phyloP scores from a whole-genome alignment of 805 yeast genomes.

The Naumovozyma baii region DNA sequence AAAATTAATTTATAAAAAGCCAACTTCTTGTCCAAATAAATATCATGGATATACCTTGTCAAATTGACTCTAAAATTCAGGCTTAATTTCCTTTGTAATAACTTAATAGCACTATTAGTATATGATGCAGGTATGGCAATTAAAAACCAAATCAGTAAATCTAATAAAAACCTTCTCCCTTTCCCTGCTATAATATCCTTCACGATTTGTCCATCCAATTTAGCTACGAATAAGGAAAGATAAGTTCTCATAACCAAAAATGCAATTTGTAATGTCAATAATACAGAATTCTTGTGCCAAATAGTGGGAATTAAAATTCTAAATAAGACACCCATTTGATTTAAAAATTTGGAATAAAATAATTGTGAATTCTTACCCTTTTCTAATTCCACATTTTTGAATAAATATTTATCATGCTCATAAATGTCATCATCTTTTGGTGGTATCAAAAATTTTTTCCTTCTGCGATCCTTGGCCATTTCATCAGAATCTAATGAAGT shows the following conservation, averaged over 20 bases:
- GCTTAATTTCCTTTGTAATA: conserved; percentile 63
- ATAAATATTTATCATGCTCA: conserved; percentile 28
- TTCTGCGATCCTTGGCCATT: conserved; percentile 4
- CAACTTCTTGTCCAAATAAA: conserved; percentile 71
- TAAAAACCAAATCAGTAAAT: conserved; percentile 75
- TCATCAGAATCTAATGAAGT: conserved; percentile 5
- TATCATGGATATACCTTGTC: conserved; percentile 79
- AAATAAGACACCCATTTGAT: conserved; percentile 69
- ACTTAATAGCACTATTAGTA: conserved; percentile 83
- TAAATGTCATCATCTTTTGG: conserved; percentile 24
- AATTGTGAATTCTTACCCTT: conserved; percentile 20
- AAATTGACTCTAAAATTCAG: conserved; percentile 77
- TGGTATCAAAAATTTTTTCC: conserved; percentile 23
- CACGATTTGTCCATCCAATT: conserved; percentile 85
- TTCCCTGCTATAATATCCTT: conserved; percentile 78
- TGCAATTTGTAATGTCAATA: conserved; percentile 60
- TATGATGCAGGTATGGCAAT: conserved; percentile 91
- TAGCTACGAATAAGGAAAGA: conserved; percentile 76
- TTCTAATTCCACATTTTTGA: conserved; percentile 22
- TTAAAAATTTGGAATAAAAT: conserved; percentile 54
- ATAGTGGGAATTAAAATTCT: conserved; percentile 71
- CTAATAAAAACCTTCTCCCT: conserved; percentile 63
- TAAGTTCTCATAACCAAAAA: conserved; percentile 77
- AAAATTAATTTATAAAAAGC: conserved; percentile 74
- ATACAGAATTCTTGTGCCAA: conserved; percentile 53